Conservation (phyloP, 75 land plant species). For the Selaginella moellendorffii region DNA sequence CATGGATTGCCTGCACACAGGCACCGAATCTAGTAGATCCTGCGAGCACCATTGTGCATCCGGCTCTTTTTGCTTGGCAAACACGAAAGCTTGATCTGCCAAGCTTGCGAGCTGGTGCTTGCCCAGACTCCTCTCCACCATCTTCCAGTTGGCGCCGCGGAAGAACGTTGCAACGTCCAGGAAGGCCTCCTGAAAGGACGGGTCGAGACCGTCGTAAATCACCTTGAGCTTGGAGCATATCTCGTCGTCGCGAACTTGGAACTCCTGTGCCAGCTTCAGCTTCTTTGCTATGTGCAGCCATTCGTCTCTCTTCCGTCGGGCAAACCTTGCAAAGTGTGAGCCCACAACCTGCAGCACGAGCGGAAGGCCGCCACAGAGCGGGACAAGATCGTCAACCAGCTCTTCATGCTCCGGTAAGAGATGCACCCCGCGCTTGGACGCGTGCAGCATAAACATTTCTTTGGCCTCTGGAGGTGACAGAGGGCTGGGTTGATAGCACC, state of each 20-base stretch:
- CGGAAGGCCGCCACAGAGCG: conserved; percentile 4
- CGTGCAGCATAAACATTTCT: conserved; percentile 3
- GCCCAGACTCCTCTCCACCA: conserved; percentile 1
- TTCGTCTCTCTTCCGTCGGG: neutral
- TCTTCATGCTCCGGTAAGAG: conserved; percentile 6
- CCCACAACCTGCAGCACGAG: conserved; percentile 1
- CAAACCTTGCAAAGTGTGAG: conserved; percentile 2
- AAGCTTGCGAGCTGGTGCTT: conserved; percentile 1
- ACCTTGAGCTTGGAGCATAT: conserved; percentile 9
- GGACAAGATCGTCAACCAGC: neutral
- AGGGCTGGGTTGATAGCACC: neutral
- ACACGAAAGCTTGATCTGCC: conserved; percentile 4
- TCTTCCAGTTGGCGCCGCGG: neutral
- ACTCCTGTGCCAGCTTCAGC: neutral
- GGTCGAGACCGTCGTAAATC: neutral
- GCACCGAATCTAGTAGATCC: neutral
- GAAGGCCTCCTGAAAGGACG: neutral
- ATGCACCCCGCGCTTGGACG: neutral
- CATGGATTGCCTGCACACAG: neutral
- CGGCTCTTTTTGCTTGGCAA: neutral
- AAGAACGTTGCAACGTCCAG: conserved; percentile 1
- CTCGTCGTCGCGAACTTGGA: neutral
- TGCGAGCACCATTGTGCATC: neutral
- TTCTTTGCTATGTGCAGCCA: neutral
- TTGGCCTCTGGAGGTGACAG: conserved; percentile 3